Evolutionary conservation across 139 green algal species (phyloP), one percentile per base, ranked within the genome.

Genomic region (Yamagishiella unicocca): DNA sequence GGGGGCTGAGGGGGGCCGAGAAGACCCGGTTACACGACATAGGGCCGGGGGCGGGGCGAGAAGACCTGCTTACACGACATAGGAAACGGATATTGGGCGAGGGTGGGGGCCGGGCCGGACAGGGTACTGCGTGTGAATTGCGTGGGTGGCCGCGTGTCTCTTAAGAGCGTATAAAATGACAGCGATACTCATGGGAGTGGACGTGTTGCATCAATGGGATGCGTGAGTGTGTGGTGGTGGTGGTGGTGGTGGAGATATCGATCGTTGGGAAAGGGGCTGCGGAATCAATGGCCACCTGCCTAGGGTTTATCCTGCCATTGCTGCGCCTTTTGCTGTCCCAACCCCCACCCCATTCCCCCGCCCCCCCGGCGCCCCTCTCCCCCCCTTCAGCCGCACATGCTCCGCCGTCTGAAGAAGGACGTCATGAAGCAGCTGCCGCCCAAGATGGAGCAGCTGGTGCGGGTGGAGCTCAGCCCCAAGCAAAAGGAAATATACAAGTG

Each of bases 371-470:
- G n/a, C n/a, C 67, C n/a, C 45, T 54, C 7, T 29, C 43, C 10
- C 79, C 42, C 33, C 29, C 27, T 29, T 22, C 54, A 70, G 79
- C 79, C 79, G 22, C 79, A 82, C 62, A 90, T 97, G 83, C 93
- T 97, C 55, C 93, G 95, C 22, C 93, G 95, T 38, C 42, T 96
- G 75, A 98, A 98, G 92, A 92, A 93, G 71, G 95, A 98, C 86
- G 95, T 98, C n/a, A 88, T 96, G 82, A 91, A 93, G 84, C 73
- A 95, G 82, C 90, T 98, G 92, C 95, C 95, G 14, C 95, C 94
- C 42, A 98, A 97, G 93, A 93, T 93, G 88, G 95, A 98, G 93
- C 94, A 95, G 90, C 95, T 97, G 43, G 93, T 96, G 55, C 85
- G 92, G 27, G 93, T 97, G 67, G 94, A 96, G 90, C 89, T 96